Evolutionary conservation across 495 filamentous ascomycete genomes (phyloP).

Genomic region (Peziza echinospora): DNA sequence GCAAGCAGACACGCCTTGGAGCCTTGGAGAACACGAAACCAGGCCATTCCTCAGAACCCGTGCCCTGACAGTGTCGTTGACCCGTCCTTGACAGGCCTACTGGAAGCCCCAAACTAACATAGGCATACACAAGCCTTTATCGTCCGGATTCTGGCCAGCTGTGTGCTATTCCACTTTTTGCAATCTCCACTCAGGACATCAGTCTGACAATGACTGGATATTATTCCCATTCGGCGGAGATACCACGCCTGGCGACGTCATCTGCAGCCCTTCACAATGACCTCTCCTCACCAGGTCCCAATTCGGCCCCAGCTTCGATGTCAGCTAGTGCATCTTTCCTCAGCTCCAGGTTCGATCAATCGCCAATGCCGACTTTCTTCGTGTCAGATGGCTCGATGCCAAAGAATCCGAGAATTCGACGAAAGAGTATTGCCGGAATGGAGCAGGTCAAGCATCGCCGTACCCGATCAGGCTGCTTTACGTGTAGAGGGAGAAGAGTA

Average conservation of each 20-base stretch:
- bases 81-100: no score
- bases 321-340: background rate
- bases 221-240: background rate
- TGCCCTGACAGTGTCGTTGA: no score
- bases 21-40: no score
- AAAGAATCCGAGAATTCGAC: constrained; percentile 24
- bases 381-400: background rate
- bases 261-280: background rate
- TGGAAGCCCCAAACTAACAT: no score
- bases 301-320: background rate
- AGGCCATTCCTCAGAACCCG: no score
- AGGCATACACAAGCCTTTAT: no score
- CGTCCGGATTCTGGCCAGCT: no score
- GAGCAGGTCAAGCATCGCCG: constrained; percentile 86
- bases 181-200: no score
- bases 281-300: background rate
- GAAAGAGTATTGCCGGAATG: constrained; percentile 34
- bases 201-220: background rate
- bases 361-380: background rate
- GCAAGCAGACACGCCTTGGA: no score
- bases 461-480: constrained; percentile 86
- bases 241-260: background rate
- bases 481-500: constrained; percentile 69
- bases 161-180: no score
- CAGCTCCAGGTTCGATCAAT: background rate